phyloP scores from a whole-genome alignment of 2,329 filamentous ascomycete genomes.

The Dactylonectria estremocensis region DNA sequence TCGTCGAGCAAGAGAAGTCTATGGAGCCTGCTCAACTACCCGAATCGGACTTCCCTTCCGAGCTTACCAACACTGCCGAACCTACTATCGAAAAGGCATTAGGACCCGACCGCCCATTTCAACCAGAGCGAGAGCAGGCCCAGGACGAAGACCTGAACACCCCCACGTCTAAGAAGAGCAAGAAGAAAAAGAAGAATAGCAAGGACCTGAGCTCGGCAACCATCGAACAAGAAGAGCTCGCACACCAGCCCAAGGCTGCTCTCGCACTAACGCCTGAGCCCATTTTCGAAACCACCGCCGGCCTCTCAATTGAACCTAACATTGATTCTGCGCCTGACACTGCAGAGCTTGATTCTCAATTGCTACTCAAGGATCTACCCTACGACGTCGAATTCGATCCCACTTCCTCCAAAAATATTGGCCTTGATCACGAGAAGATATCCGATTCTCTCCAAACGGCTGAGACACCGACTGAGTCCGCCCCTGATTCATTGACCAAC shows the following conservation, averaged over 20 bases:
- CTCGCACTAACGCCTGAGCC: neutral
- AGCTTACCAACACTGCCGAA: neutral
- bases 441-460: neutral
- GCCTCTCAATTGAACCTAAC: neutral
- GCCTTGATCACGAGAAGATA: neutral
- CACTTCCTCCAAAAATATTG: neutral
- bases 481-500: neutral
- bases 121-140: neutral
- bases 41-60: neutral
- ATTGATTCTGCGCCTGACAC: neutral
- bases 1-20: conserved; percentile 16
- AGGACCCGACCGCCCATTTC: neutral
- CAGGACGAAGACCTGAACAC: conserved; percentile 11
- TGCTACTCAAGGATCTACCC: neutral
- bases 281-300: neutral
- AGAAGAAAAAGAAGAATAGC: conserved; percentile 32
- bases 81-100: neutral
- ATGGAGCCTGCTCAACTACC: conserved; percentile 19
- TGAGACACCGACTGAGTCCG: neutral
- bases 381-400: neutral
- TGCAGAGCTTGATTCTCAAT: neutral
- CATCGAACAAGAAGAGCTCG: neutral
- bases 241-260: neutral
- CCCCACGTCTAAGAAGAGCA: conserved; percentile 45
- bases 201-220: conserved; percentile 9